Conservation (phyloP, 768 basidiomycete species). For the Tricholoma matsutake region DNA sequence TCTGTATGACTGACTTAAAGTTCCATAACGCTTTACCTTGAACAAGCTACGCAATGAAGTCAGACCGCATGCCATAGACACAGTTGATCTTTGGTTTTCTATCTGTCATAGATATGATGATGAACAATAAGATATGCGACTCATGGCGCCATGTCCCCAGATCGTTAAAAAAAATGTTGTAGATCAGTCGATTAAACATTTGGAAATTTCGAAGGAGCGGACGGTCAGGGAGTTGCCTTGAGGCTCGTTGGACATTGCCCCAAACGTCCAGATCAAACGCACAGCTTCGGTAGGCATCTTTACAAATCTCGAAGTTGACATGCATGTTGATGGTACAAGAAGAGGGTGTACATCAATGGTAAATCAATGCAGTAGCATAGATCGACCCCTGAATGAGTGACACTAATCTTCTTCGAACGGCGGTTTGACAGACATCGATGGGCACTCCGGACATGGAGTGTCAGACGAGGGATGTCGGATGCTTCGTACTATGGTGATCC, state of each 20-base stretch:
- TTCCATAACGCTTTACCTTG: too few relatives aligned
- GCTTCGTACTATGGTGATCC: conserved; percentile 30
- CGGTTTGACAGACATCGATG: conserved; percentile 27
- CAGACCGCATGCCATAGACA: too few relatives aligned
- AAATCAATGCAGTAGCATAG: conserved; percentile 28
- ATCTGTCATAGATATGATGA: too few relatives aligned
- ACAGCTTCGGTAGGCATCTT: conserved; percentile 30
- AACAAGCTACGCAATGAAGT: too few relatives aligned
- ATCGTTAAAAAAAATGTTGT: conserved; percentile 13
- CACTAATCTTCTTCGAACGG: not conserved
- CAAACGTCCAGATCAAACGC: conserved; percentile 33
- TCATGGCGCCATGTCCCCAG: too few relatives aligned
- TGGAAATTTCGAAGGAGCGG: conserved; percentile 33
- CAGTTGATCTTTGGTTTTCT: too few relatives aligned
- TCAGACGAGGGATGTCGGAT: not conserved
- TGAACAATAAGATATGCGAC: too few relatives aligned
- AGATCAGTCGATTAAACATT: conserved; percentile 27
- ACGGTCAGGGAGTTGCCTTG: conserved; percentile 33
- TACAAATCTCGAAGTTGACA: not conserved
- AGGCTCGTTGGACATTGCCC: conserved; percentile 36
- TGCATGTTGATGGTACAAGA: not conserved
- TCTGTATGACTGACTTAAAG: too few relatives aligned
- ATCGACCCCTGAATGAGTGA: conserved; percentile 25
- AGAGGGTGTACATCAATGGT: conserved; percentile 24
- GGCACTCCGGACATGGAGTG: conserved; percentile 23